A percentile compares a stretch with the other conserved stretches of the same genome.
Conservation (phyloP, 2,329 filamentous ascomycete genomes). For the Colletotrichum siamense region DNA sequence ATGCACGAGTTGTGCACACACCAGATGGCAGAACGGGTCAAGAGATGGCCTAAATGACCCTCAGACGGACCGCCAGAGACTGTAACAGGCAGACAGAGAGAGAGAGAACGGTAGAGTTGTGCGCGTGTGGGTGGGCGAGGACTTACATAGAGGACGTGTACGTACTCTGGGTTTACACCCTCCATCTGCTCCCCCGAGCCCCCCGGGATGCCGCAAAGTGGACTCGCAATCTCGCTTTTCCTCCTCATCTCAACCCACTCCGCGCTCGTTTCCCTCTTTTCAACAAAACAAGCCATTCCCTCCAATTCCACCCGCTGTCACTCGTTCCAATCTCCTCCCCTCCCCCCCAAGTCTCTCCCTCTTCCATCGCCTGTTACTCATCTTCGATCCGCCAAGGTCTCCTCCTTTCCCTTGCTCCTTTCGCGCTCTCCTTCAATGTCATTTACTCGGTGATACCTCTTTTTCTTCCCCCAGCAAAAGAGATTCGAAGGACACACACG, state of each 20-base stretch:
- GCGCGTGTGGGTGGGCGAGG: background rate
- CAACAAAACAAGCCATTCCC: constrained; percentile 45
- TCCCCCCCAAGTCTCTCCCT: constrained; percentile 28
- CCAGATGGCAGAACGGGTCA: background rate
- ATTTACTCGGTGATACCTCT: constrained; percentile 19
- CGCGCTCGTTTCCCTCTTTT: constrained; percentile 36
- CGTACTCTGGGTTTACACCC: constrained; percentile 13
- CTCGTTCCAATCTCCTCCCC: constrained; percentile 46
- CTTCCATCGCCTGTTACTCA: constrained; percentile 20
- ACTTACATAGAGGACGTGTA: background rate
- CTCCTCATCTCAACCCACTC: constrained; percentile 29
- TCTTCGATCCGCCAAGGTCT: constrained; percentile 19
- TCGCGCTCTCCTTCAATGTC: constrained; percentile 15
- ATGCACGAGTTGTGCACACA: constrained; percentile 3
- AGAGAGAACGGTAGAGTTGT: background rate
- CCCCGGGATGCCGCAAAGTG: constrained; percentile 23
- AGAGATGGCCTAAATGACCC: background rate
- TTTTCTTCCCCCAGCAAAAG: constrained; percentile 2
- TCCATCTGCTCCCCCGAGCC: constrained; percentile 1
- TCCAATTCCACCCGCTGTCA: constrained; percentile 31
- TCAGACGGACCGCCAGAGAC: background rate
- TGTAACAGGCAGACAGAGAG: background rate
- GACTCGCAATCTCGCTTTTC: constrained; percentile 23
- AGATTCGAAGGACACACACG: background rate
- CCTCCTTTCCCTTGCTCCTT: constrained; percentile 17